These are phyloP conservation scores for Leucosporidium scottii DNA, from an alignment of 768 basidiomycete species.

Conservation along the genomic window DNA sequence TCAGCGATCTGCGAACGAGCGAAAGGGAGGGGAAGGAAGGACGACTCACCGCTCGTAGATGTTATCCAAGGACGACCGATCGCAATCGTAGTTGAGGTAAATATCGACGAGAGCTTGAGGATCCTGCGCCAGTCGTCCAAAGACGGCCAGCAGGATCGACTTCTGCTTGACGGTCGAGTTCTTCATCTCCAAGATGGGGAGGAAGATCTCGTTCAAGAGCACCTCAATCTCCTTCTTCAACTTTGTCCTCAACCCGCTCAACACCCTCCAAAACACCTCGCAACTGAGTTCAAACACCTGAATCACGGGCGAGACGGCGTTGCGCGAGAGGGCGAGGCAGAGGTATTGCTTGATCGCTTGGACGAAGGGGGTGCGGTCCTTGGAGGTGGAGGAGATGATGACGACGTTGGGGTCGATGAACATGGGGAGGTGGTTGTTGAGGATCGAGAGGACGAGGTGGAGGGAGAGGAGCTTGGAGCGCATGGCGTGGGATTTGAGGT, in stretches of 20 bases:
- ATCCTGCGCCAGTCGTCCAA: conserved; percentile 85
- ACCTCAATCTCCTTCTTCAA: conserved; percentile 99
- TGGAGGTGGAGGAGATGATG: conserved; percentile 81
- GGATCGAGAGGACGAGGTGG: conserved; percentile 83
- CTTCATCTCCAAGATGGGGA: conserved; percentile 96
- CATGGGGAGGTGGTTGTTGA: conserved; percentile 82
- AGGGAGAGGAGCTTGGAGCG: conserved; percentile 89
- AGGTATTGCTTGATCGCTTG: conserved; percentile 95
- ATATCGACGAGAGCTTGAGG: conserved; percentile 96
- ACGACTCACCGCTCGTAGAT: conserved; percentile 82
- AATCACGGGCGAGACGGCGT: conserved; percentile 87
- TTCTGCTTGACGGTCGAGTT: conserved; percentile 94
- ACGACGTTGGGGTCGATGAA: conserved; percentile 83
- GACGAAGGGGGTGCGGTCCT: conserved; percentile 80
- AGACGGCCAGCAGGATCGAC: conserved; percentile 71
- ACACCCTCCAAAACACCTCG: conserved; percentile 94
- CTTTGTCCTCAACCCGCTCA: conserved; percentile 89
- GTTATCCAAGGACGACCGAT: conserved; percentile 86
- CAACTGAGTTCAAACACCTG: conserved; percentile 98
- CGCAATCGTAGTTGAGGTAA: conserved; percentile 98
- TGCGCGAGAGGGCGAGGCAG: conserved; percentile 82
- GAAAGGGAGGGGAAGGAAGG: background rate
- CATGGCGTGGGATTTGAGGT: conserved; percentile 93
- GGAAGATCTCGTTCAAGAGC: conserved; percentile 94
- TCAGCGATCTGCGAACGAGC: background rate